phyloP scores from a whole-genome alignment of 2,329 filamentous ascomycete genomes.

The Lachnellula suecica region DNA sequence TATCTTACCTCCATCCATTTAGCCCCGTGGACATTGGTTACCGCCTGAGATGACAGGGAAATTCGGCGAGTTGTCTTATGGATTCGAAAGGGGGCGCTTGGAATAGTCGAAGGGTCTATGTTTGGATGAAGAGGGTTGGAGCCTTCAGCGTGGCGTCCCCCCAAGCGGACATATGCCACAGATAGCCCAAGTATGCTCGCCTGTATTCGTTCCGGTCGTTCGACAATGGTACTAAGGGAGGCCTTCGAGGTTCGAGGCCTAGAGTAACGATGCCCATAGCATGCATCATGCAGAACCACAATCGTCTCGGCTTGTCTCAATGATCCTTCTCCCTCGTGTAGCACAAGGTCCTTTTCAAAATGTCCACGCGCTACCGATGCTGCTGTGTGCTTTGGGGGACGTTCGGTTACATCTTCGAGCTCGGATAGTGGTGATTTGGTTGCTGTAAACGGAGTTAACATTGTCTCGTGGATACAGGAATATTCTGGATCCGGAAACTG shows the following conservation, averaged over 20 bases:
- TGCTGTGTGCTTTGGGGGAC: constrained; percentile 45
- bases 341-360: constrained; percentile 32
- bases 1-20: constrained; percentile 75
- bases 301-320: constrained; percentile 57
- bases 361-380: constrained; percentile 39
- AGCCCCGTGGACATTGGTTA: constrained; percentile 86
- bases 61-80: constrained; percentile 74
- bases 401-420: constrained; percentile 29
- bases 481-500: not conserved
- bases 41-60: constrained; percentile 69
- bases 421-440: constrained; percentile 36
- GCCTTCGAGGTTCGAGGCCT: constrained; percentile 74
- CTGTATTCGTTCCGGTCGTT: constrained; percentile 86
- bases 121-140: constrained; percentile 65
- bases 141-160: constrained; percentile 74
- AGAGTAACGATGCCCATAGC: constrained; percentile 91
- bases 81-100: constrained; percentile 77
- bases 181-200: constrained; percentile 81
- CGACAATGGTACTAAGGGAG: constrained; percentile 78
- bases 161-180: constrained; percentile 86
- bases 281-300: constrained; percentile 88
- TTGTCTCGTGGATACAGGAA: not conserved
- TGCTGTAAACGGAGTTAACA: not conserved
- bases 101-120: constrained; percentile 48
- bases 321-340: constrained; percentile 25